phyloP scores from a whole-genome alignment of 2,329 filamentous ascomycete species.

The Colletotrichum sansevieriae region DNA sequence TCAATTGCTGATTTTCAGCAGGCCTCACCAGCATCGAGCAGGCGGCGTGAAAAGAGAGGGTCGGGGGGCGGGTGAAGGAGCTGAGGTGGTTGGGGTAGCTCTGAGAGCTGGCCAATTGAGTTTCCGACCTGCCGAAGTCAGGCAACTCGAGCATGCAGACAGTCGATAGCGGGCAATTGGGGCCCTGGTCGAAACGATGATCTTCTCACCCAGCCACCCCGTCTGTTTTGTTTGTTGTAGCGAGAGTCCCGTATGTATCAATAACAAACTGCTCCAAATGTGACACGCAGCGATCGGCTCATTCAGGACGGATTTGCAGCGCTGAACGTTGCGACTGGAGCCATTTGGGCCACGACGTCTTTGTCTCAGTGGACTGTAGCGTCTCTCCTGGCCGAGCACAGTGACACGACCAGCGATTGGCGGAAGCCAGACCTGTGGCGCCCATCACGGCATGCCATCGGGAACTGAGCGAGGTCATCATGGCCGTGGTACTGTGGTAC shows the following conservation, averaged over 20 bases:
- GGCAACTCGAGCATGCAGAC: constrained; percentile 35
- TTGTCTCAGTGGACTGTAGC: constrained; percentile 3
- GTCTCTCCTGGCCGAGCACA: constrained; percentile 12
- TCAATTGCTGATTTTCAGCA: constrained; percentile 21
- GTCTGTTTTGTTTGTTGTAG: constrained; percentile 13
- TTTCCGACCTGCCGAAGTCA: constrained; percentile 13
- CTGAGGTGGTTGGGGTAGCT: constrained; percentile 37
- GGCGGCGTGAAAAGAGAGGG: constrained; percentile 24
- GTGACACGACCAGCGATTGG: constrained; percentile 20
- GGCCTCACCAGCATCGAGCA: constrained; percentile 12
- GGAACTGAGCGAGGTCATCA: constrained; percentile 2
- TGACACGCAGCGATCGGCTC: constrained; percentile 18
- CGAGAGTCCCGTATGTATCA: constrained; percentile 16
- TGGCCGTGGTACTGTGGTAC: background rate
- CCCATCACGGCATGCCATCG: background rate
- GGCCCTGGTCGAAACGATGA: constrained; percentile 35
- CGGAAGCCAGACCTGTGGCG: constrained; percentile 23
- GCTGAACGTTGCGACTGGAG: constrained; percentile 26
- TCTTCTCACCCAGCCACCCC: constrained; percentile 36
- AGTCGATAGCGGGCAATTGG: constrained; percentile 40
- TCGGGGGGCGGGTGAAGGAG: constrained; percentile 15
- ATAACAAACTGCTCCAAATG: constrained; percentile 2
- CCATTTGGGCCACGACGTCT: constrained; percentile 9
- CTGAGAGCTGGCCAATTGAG: constrained; percentile 32
- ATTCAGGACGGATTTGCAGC: constrained; percentile 18